Evolutionary conservation across 164 flowering plant species (phyloP).

Genomic region (Tetrastigma voinierianum): DNA sequence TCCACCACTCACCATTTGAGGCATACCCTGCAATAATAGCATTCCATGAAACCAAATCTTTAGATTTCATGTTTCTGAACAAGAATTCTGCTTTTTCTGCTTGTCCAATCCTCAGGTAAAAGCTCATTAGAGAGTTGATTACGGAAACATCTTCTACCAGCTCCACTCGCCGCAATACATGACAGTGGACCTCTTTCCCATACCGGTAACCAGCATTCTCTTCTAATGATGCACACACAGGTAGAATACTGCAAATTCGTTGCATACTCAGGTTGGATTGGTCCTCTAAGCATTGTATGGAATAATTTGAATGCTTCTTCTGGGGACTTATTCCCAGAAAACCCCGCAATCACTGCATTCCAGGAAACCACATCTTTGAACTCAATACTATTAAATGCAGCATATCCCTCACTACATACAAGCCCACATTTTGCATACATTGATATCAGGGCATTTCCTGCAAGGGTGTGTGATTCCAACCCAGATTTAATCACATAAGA

Average conservation of each 20-base stretch:
- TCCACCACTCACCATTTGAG: constrained; percentile 38
- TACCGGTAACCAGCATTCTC: constrained; percentile 17
- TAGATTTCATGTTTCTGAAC: constrained; percentile 44
- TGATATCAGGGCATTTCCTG: constrained; percentile 71
- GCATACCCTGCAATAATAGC: constrained; percentile 73
- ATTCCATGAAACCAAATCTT: constrained; percentile 87
- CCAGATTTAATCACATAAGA: constrained; percentile 55
- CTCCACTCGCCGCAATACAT: constrained; percentile 37
- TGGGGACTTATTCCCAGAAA: constrained; percentile 47
- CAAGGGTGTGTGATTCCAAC: constrained; percentile 57
- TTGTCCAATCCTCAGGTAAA: constrained; percentile 58
- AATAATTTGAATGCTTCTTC: constrained; percentile 49
- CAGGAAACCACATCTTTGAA: constrained; percentile 77
- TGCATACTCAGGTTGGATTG: constrained; percentile 51
- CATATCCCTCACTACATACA: constrained; percentile 37
- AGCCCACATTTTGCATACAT: constrained; percentile 71
- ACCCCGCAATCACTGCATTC: constrained; percentile 80
- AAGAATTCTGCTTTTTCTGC: constrained; percentile 48
- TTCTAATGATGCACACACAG: constrained; percentile 52
- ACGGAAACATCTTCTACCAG: constrained; percentile 46
- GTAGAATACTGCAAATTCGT: constrained; percentile 64
- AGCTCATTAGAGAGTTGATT: constrained; percentile 64
- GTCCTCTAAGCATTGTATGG: constrained; percentile 42
- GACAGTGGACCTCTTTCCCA: constrained; percentile 66
- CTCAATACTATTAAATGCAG: constrained; percentile 40